A percentile compares a stretch with the other conserved stretches of the same genome.
Evolutionary conservation across 2,329 filamentous ascomycete genomes (phyloP).

Genomic region (Nannizziopsis barbatae): DNA sequence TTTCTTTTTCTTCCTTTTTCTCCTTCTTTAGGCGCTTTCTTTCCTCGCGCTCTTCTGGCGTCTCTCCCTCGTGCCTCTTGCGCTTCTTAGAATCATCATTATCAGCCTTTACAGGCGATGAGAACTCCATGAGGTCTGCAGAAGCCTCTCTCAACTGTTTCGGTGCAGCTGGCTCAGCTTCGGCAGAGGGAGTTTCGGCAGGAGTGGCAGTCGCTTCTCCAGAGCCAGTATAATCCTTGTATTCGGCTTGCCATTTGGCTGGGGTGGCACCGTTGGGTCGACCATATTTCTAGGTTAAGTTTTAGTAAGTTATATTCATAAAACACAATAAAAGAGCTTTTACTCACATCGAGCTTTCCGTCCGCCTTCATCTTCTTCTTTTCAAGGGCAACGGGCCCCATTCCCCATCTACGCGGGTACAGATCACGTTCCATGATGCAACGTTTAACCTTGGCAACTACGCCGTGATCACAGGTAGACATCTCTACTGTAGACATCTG

Average conservation of each 20-base stretch:
- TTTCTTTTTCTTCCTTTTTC: constrained; percentile 49
- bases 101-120: constrained; percentile 26
- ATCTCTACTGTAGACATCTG: constrained; percentile 98
- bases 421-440: constrained; percentile 99
- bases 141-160: constrained; percentile 22
- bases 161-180: constrained; percentile 34
- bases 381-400: constrained; percentile 83
- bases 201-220: constrained; percentile 27
- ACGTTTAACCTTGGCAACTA: constrained; percentile 97
- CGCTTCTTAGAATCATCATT: constrained; percentile 42
- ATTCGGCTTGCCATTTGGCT: constrained; percentile 80
- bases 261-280: constrained; percentile 86
- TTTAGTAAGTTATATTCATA: no score
- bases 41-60: constrained; percentile 43
- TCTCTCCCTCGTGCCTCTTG: constrained; percentile 48
- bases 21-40: constrained; percentile 58
- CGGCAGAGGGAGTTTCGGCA: constrained; percentile 32
- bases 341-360: constrained; percentile 74
- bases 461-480: constrained; percentile 91
- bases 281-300: constrained; percentile 60
- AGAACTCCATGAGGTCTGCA: constrained; percentile 21
- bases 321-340: no score
- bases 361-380: constrained; percentile 99
- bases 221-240: constrained; percentile 69
- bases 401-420: constrained; percentile 92